These are phyloP conservation scores for Sonneratia caseolaris DNA, from an alignment of 345 rosid species.

Conservation along the genomic window DNA sequence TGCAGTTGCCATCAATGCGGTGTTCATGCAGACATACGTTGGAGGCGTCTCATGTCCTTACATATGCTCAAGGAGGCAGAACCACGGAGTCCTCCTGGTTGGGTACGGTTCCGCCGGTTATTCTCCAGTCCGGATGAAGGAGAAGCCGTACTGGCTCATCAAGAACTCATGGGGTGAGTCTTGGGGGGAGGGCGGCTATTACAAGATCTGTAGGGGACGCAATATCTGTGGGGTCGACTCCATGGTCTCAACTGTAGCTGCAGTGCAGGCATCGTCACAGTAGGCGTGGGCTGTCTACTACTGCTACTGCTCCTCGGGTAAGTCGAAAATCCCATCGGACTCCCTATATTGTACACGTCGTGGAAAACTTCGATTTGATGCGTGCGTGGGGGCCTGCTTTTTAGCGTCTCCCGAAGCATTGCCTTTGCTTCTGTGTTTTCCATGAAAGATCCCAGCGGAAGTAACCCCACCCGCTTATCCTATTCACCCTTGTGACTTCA, in stretches of 20 bases:
- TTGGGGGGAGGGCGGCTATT: constrained; percentile 90
- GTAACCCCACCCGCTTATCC: no score
- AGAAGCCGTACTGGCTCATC: constrained; percentile 88
- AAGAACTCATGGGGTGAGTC: constrained; percentile 93
- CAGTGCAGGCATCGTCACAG: constrained; percentile 24
- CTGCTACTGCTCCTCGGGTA: neutral
- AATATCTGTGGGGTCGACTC: constrained; percentile 90
- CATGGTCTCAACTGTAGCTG: constrained; percentile 76
- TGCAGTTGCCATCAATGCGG: constrained; percentile 87
- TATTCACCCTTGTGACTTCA: no score
- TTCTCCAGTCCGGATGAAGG: constrained; percentile 75
- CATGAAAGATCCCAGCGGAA: no score
- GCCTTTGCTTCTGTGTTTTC: no score
- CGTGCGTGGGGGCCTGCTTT: neutral
- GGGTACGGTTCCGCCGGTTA: constrained; percentile 83
- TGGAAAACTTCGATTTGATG: neutral
- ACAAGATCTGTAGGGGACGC: constrained; percentile 86
- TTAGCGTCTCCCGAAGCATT: neutral
- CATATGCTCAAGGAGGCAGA: constrained; percentile 67
- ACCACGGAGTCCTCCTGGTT: constrained; percentile 81
- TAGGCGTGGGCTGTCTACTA: constrained; percentile 13
- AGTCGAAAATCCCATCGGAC: neutral
- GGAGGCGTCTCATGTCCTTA: constrained; percentile 94
- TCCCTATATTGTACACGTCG: neutral
- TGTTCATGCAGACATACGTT: constrained; percentile 88